These are phyloP conservation scores for Elongisporangium undulatum DNA, from an alignment of 352 stramenopile species.

Conservation along the genomic window DNA sequence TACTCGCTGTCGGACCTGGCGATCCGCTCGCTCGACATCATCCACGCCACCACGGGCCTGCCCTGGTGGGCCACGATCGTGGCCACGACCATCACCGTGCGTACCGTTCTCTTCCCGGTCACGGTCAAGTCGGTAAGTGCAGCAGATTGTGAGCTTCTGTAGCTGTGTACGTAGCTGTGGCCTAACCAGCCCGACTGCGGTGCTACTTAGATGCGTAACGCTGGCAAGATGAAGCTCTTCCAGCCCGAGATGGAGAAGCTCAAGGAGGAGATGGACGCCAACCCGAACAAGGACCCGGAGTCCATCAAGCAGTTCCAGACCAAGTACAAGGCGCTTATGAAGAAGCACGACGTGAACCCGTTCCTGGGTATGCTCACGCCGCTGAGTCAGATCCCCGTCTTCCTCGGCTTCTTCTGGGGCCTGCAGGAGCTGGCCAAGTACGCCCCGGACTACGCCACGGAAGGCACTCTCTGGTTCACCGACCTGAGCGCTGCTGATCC, in stretches of 20 bases:
- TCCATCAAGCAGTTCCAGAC: conserved; percentile 55
- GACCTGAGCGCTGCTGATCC: conserved; percentile 78
- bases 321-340: conserved; percentile 78
- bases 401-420: conserved; percentile 85
- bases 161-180: conserved; percentile 1
- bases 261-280: conserved; percentile 54
- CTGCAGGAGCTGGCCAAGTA: conserved; percentile 78
- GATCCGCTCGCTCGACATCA: conserved; percentile 64
- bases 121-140: conserved; percentile 71
- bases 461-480: conserved; percentile 76
- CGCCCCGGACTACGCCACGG: conserved; percentile 68
- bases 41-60: conserved; percentile 77
- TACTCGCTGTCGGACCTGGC: conserved; percentile 72
- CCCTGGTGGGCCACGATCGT: conserved; percentile 88
- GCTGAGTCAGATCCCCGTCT: conserved; percentile 72
- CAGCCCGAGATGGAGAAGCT: conserved; percentile 85
- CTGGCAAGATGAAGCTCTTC: conserved; percentile 79
- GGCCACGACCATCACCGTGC: conserved; percentile 71
- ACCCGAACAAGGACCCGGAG: conserved; percentile 37
- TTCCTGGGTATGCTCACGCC: conserved; percentile 70
- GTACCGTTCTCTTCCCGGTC: conserved; percentile 69
- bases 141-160: background rate
- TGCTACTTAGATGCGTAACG: conserved; percentile 72
- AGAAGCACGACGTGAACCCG: conserved; percentile 79
- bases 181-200: background rate